phyloP scores from a whole-genome alignment of 1,284 basidiomycete species.

The Meira miltonrushii region DNA sequence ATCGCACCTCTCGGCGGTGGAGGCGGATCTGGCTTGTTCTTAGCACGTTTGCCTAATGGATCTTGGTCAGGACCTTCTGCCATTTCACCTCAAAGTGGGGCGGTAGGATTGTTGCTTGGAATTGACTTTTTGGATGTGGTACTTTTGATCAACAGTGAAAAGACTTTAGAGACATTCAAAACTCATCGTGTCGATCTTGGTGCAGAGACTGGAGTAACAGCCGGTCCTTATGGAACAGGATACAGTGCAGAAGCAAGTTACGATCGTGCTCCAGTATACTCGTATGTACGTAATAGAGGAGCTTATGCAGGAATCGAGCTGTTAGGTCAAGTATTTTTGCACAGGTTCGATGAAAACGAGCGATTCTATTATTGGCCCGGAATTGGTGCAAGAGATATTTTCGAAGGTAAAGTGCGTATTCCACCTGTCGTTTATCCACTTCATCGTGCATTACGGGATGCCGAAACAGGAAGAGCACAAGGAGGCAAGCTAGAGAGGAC shows the following conservation, averaged over 20 bases:
- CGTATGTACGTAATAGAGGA: conserved; percentile 49
- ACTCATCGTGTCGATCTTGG: conserved; percentile 58
- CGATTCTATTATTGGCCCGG: conserved; percentile 49
- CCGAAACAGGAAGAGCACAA: conserved; percentile 58
- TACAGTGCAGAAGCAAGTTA: conserved; percentile 56
- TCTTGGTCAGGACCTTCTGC: conserved; percentile 57
- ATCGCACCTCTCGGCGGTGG: conserved; percentile 59
- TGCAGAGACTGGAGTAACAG: conserved; percentile 57
- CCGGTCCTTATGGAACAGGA: conserved; percentile 58
- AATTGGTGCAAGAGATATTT: conserved; percentile 39
- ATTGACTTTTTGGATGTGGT: conserved; percentile 45
- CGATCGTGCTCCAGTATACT: conserved; percentile 47
- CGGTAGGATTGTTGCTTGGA: conserved; percentile 45
- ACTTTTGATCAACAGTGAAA: conserved; percentile 50
- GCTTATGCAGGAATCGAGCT: conserved; percentile 51
- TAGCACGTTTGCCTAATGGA: conserved; percentile 42
- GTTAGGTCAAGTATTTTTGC: conserved; percentile 39
- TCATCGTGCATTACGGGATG: conserved; percentile 55
- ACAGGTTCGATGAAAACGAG: conserved; percentile 50
- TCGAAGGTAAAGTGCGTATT: conserved; percentile 45
- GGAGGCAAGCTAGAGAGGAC: conserved; percentile 45
- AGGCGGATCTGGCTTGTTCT: conserved; percentile 55
- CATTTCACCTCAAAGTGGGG: conserved; percentile 58
- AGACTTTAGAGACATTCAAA: conserved; percentile 57
- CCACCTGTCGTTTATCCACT: conserved; percentile 55